phyloP scores from a whole-genome alignment of 805 yeast species.

The Wickerhamomyces queroliae region DNA sequence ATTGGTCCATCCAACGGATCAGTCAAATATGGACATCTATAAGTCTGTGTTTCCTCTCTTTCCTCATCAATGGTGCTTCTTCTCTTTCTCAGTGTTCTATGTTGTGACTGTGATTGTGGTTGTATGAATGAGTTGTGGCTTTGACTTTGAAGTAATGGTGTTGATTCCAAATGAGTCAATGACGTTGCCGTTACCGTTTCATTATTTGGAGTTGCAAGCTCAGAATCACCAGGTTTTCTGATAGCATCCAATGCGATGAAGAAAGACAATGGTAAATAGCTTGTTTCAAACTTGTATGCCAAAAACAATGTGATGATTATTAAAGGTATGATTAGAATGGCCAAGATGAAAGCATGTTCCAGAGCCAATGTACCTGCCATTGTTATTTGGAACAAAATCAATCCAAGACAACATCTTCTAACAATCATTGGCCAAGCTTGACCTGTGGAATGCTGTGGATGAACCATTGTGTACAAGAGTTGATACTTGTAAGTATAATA shows the following conservation, averaged over 20 bases:
- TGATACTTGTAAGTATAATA: constrained; percentile 89
- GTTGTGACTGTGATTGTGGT: too few species aligned
- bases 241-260: constrained; percentile 88
- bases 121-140: constrained; percentile 1
- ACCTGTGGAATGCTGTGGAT: constrained; percentile 95
- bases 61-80: constrained; percentile 22
- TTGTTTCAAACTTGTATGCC: constrained; percentile 76
- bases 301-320: constrained; percentile 62
- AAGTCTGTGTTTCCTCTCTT: constrained; percentile 39
- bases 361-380: constrained; percentile 89
- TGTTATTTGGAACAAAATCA: constrained; percentile 80
- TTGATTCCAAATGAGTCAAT: not conserved
- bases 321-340: constrained; percentile 68
- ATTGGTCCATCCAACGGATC: constrained; percentile 81
- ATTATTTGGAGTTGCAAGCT: not conserved
- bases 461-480: constrained; percentile 83
- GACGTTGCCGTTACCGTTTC: not conserved
- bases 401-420: constrained; percentile 75
- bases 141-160: not conserved
- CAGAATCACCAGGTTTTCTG: constrained; percentile 3
- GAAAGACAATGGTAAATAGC: constrained; percentile 73
- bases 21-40: constrained; percentile 71
- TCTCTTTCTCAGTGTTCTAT: constrained; percentile 12
- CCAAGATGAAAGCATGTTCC: constrained; percentile 71
- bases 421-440: constrained; percentile 92